Evolutionary conservation across 2,329 filamentous ascomycete species (phyloP).

Genomic region (Sporothrix brasiliensis): DNA sequence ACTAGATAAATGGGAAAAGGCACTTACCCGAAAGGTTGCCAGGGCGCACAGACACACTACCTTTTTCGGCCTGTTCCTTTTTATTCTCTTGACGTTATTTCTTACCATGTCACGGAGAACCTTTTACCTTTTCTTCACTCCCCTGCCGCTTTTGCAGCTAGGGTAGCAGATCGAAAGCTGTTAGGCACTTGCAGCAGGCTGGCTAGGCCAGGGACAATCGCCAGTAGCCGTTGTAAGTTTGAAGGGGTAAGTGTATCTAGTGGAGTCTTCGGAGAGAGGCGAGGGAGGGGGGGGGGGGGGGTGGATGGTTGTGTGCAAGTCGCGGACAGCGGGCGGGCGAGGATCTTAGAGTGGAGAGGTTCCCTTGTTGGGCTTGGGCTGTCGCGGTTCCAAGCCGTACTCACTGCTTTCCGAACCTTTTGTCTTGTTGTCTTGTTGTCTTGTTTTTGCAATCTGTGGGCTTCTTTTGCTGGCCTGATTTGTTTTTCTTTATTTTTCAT

Average conservation of each 20-base stretch:
- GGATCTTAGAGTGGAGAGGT: constrained; percentile 6
- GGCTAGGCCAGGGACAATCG: constrained; percentile 35
- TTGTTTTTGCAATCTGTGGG: not conserved
- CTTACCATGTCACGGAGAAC: constrained; percentile 5
- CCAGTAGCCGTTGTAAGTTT: constrained; percentile 35
- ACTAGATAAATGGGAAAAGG: constrained; percentile 23
- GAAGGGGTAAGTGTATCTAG: constrained; percentile 34
- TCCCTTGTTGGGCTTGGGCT: not conserved
- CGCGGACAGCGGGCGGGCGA: not conserved
- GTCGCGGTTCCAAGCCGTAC: constrained; percentile 12
- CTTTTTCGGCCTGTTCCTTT: constrained; percentile 24
- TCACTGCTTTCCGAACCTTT: constrained; percentile 8
- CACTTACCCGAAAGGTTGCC: constrained; percentile 32
- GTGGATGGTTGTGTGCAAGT: not conserved
- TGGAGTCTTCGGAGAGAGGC: constrained; percentile 28
- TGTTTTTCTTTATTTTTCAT: not conserved
- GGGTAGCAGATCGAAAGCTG: constrained; percentile 33
- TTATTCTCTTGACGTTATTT: constrained; percentile 6
- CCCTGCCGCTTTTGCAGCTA: constrained; percentile 27
- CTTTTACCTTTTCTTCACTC: constrained; percentile 5
- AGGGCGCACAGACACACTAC: constrained; percentile 34
- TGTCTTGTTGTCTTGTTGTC: not conserved
- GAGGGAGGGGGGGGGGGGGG: not conserved
- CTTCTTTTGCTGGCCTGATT: not conserved
- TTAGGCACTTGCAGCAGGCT: constrained; percentile 33